Base-by-base conservation (phyloP, 1,284 basidiomycete species). In the Ganoderma boninense region DNA sequence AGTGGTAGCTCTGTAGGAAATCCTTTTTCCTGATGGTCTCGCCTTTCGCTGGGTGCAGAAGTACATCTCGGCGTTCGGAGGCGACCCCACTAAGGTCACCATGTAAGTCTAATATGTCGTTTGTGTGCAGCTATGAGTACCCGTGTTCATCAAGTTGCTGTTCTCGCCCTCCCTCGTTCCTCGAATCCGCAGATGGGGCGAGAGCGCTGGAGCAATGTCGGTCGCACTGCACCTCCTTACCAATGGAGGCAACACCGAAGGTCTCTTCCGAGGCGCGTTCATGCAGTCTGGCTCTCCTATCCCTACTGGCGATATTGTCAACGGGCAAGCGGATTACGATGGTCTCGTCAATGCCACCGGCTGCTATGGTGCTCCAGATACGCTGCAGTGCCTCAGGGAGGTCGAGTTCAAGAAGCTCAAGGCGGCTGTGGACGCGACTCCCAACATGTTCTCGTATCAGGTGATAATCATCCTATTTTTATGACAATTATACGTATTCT, bases 11-110 rank as follows among this genome's bases (percentile, higher is more conserved):
- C n/a, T n/a, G n/a, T n/a, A n/a, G n/a, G n/a, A n/a, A n/a, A n/a
- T n/a, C n/a, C n/a, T n/a, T n/a, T n/a, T n/a, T n/a, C n/a, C n/a
- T n/a, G n/a, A n/a, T n/a, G n/a, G n/a, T n/a, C 74, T 73, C 23
- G 75, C 77, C 2, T 69, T 78, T 38, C 72, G 69, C 5, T 78
- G 77, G 77, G 80, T 92, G 0, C 87, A 91, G 71, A 84, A 88
- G 74, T 90, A 93, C 74, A 90, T 93, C 57, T 71, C 79, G 16
- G 79, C 80, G 0, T 93, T 93, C 69, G 90, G 91, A 1, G 92
- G 92, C 7, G 87, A 92, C 75, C 86, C 87, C 18, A 79, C 81
- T 2, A 85, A 85, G 75, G 89, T 90, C 4, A 89, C 87, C 1
- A 85, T 89, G 88, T 89, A 78, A 64, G 84, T 54, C 49, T 29